A percentile compares a stretch with the other conserved stretches of the same genome.
Conservation (phyloP, 2,329 filamentous ascomycete species). For the Ilyonectria robusta region DNA sequence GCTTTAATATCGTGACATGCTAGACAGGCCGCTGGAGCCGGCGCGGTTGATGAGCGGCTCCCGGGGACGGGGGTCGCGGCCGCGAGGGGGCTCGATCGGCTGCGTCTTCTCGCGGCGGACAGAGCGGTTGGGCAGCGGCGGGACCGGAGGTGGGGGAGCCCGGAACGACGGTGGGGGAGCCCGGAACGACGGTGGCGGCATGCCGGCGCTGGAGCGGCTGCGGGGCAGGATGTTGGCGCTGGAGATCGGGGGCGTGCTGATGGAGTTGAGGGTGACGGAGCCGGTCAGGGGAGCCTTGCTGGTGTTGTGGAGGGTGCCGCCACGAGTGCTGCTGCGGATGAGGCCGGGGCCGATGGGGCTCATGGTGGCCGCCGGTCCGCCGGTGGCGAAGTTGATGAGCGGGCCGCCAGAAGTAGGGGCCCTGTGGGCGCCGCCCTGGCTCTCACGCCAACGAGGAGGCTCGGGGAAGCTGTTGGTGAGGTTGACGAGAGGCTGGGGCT, state of each 20-base stretch:
- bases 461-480: constrained; percentile 74
- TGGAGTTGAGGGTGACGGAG: constrained; percentile 25
- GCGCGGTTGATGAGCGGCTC: constrained; percentile 53
- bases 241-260: background rate
- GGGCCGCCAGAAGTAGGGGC: constrained; percentile 55
- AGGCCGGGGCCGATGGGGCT: constrained; percentile 36
- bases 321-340: constrained; percentile 35
- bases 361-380: constrained; percentile 39
- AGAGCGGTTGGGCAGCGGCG: constrained; percentile 48
- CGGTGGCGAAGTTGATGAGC: constrained; percentile 62
- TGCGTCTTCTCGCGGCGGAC: constrained; percentile 46
- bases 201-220: constrained; percentile 47
- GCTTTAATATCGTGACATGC: constrained; percentile 33
- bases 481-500: constrained; percentile 76
- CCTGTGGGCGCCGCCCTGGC: constrained; percentile 65
- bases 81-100: constrained; percentile 40
- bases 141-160: constrained; percentile 43
- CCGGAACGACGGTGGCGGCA: constrained; percentile 23
- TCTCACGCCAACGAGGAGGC: constrained; percentile 70
- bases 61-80: constrained; percentile 44
- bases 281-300: constrained; percentile 30
- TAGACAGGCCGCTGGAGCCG: constrained; percentile 38
- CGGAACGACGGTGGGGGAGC: constrained; percentile 34
- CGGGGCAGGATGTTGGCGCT: constrained; percentile 34
- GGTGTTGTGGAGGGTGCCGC: constrained; percentile 1